These are phyloP conservation scores for Lizonia empirigonia DNA, from an alignment of 2,329 filamentous ascomycete genomes.

Conservation along the genomic window DNA sequence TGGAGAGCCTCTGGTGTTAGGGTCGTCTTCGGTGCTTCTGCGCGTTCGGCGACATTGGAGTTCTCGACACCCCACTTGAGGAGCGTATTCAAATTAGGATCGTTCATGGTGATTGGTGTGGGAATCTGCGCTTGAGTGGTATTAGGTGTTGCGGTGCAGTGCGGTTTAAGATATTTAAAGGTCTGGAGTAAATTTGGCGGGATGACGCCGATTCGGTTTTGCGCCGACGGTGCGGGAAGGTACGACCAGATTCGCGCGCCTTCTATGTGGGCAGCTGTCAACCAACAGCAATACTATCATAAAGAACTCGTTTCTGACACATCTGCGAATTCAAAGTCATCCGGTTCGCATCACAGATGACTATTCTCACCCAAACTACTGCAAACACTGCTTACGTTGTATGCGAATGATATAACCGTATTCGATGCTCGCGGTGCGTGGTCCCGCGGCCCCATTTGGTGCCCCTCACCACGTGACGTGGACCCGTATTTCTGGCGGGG, in stretches of 20 bases:
- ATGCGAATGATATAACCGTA: background rate
- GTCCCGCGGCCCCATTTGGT: slow-evolving; percentile 18
- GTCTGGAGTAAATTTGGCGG: slow-evolving; percentile 31
- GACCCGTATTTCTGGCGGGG: slow-evolving; percentile 20
- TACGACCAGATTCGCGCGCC: slow-evolving; percentile 29
- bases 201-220: slow-evolving; percentile 31
- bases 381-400: background rate
- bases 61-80: slow-evolving; percentile 79
- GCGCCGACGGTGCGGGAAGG: slow-evolving; percentile 22
- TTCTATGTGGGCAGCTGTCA: slow-evolving; percentile 28
- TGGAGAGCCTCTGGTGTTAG: slow-evolving; percentile 74
- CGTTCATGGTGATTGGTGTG: slow-evolving; percentile 51
- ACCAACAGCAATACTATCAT: slow-evolving; percentile 3
- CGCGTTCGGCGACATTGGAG: slow-evolving; percentile 52
- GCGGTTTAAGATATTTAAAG: slow-evolving; percentile 11
- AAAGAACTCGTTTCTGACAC: too few species aligned
- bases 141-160: slow-evolving; percentile 11
- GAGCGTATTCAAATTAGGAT: slow-evolving; percentile 73
- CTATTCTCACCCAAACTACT: background rate
- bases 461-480: slow-evolving; percentile 44
- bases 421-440: slow-evolving; percentile 9
- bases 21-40: slow-evolving; percentile 43
- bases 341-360: too few species aligned
- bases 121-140: background rate
- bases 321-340: background rate